Evolutionary conservation across 768 basidiomycete species (phyloP).

Genomic region (Suillus alpinus): DNA sequence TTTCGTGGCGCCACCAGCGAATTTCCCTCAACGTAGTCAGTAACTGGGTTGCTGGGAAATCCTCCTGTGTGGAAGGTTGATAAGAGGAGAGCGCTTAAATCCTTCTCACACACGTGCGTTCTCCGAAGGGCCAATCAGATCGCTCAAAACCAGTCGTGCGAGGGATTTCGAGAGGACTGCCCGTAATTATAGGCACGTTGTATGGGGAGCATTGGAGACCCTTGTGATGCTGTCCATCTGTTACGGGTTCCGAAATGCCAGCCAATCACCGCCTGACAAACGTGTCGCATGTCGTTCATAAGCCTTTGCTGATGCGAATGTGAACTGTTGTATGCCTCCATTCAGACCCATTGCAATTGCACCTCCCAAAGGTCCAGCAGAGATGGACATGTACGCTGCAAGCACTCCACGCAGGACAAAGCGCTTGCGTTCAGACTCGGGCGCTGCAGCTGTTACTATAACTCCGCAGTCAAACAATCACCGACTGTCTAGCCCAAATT

Average conservation of each 20-base stretch:
- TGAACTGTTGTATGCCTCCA: slow-evolving; percentile 11
- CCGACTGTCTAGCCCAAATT: slow-evolving; percentile 8
- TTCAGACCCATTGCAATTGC: slow-evolving; percentile 27
- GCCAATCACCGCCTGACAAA: slow-evolving; percentile 3
- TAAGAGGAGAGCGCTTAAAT: neutral
- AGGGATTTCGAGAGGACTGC: neutral
- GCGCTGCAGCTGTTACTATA: slow-evolving; percentile 5
- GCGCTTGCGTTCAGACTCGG: slow-evolving; percentile 30
- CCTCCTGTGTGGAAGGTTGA: neutral
- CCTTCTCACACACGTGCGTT: neutral
- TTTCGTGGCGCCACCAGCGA: neutral
- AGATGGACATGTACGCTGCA: slow-evolving; percentile 32
- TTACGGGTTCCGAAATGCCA: neutral
- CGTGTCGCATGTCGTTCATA: slow-evolving; percentile 5
- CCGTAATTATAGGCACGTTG: slow-evolving; percentile 15
- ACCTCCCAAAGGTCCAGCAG: neutral
- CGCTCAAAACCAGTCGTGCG: slow-evolving; percentile 10
- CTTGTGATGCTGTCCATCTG: neutral
- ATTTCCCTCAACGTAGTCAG: neutral
- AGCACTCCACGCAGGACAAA: slow-evolving; percentile 45
- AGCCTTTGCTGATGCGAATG: neutral
- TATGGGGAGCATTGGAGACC: neutral
- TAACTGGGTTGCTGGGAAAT: neutral
- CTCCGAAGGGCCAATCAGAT: slow-evolving; percentile 17
- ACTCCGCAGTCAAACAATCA: slow-evolving; percentile 1